Evolutionary conservation across 768 basidiomycete genomes (phyloP).

Genomic region (Solioccasus polychromus): DNA sequence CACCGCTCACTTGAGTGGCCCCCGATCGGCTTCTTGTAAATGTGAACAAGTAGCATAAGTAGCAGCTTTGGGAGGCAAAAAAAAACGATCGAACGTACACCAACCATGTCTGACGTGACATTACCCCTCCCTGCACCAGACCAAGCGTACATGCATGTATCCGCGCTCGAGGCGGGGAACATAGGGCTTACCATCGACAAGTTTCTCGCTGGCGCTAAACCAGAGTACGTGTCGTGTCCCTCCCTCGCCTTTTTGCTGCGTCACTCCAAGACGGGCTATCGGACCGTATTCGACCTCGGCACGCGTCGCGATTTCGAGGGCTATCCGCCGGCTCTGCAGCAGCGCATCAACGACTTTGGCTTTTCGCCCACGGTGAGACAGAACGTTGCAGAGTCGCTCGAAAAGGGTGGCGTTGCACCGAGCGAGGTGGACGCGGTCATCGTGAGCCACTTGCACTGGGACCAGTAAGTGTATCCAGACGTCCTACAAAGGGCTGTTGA

Average conservation of each 20-base stretch:
- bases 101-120: conserved; percentile 1
- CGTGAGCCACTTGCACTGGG: conserved; percentile 55
- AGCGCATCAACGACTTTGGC: conserved; percentile 9
- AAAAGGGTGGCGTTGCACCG: conserved; percentile 46
- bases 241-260: conserved; percentile 51
- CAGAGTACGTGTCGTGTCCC: conserved; percentile 35
- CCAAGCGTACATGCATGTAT: conserved; percentile 53
- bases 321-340: conserved; percentile 35
- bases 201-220: conserved; percentile 35
- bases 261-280: conserved; percentile 41
- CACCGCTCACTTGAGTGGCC: not conserved
- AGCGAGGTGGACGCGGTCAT: conserved; percentile 43
- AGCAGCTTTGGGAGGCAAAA: too few relatives aligned
- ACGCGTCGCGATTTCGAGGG: conserved; percentile 46
- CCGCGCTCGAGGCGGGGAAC: conserved; percentile 52
- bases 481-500: too few relatives aligned
- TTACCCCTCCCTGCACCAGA: conserved; percentile 19
- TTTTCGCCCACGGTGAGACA: conserved; percentile 23
- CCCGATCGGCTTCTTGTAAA: too few relatives aligned
- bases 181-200: conserved; percentile 38
- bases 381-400: conserved; percentile 46
- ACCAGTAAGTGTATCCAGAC: conserved; percentile 38
- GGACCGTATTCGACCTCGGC: conserved; percentile 56
- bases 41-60: too few relatives aligned
- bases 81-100: too few relatives aligned